These are phyloP conservation scores for Ceratobasidium sp. DNA, from an alignment of 1,284 basidiomycete genomes.

Conservation along the genomic window DNA sequence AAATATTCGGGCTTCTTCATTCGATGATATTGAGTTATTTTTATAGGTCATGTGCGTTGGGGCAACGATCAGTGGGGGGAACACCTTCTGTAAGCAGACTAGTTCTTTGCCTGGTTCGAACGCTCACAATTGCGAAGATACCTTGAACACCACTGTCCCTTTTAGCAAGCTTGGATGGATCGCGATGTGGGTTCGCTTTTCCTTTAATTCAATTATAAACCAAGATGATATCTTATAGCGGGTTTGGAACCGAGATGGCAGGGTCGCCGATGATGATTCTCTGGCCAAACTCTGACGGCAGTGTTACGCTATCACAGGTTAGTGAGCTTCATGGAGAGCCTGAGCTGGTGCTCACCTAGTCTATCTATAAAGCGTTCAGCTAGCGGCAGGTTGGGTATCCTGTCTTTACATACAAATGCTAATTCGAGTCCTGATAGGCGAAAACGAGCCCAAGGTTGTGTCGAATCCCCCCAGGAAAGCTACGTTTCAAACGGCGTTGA, in stretches of 20 bases:
- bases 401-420: no score
- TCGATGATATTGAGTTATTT: not conserved
- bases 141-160: conserved; percentile 27
- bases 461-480: conserved; percentile 31
- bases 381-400: conserved; percentile 1
- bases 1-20: not conserved
- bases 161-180: conserved; percentile 40
- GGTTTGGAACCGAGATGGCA: conserved; percentile 49
- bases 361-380: not conserved
- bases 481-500: conserved; percentile 7
- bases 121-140: conserved; percentile 11
- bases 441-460: conserved; percentile 33
- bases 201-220: not conserved
- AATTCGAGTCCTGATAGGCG: conserved; percentile 1
- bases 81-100: conserved; percentile 16
- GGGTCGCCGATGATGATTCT: conserved; percentile 51
- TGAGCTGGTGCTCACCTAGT: no score
- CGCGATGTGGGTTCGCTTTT: conserved; percentile 18
- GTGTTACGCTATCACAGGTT: conserved; percentile 51
- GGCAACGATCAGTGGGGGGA: not conserved
- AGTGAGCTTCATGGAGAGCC: not conserved
- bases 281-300: conserved; percentile 54
- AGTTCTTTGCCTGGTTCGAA: not conserved
- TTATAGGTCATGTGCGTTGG: conserved; percentile 6
- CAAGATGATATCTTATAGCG: conserved; percentile 43